These are phyloP conservation scores for Calonectria leucothoes DNA, from an alignment of 2,329 filamentous ascomycete genomes.

Conservation along the genomic window DNA sequence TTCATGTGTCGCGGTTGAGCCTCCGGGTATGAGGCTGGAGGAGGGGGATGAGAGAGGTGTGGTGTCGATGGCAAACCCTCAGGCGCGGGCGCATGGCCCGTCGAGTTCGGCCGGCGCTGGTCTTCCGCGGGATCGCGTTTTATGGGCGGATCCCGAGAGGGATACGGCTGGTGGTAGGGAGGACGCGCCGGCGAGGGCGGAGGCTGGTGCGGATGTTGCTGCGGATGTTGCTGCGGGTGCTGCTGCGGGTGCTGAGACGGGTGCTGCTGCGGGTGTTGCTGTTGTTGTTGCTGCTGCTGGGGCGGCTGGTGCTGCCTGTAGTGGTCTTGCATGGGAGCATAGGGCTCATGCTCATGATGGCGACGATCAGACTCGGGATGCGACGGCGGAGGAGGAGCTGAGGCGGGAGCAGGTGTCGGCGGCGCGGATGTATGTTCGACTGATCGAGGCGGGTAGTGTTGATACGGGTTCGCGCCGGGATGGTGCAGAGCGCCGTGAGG, in stretches of 20 bases:
- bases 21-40: slow-evolving; percentile 54
- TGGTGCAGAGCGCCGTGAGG: slow-evolving; percentile 43
- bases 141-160: slow-evolving; percentile 63
- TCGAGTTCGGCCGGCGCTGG: slow-evolving; percentile 64
- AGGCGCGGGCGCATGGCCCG: slow-evolving; percentile 55
- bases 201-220: slow-evolving; percentile 31
- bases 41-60: slow-evolving; percentile 47
- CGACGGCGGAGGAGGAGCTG: slow-evolving; percentile 45
- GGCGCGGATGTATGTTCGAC: slow-evolving; percentile 47
- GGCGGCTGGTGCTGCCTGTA: slow-evolving; percentile 47
- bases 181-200: slow-evolving; percentile 59
- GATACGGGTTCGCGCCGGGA: slow-evolving; percentile 53
- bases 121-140: slow-evolving; percentile 68
- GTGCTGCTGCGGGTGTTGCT: slow-evolving; percentile 29
- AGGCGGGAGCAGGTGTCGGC: slow-evolving; percentile 42
- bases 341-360: slow-evolving; percentile 67
- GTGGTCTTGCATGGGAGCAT: slow-evolving; percentile 66
- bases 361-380: slow-evolving; percentile 63
- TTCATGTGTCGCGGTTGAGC: slow-evolving; percentile 64
- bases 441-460: slow-evolving; percentile 51
- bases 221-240: slow-evolving; percentile 53
- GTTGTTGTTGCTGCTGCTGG: slow-evolving; percentile 27
- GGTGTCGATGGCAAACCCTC: slow-evolving; percentile 47
- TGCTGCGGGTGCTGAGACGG: slow-evolving; percentile 55
- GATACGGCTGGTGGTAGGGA: slow-evolving; percentile 55